Percentiles rank a stretch among this genome's conserved stretches.
phyloP scores from a whole-genome alignment of 495 filamentous ascomycete genomes.

The Daldinia caldariorum region DNA sequence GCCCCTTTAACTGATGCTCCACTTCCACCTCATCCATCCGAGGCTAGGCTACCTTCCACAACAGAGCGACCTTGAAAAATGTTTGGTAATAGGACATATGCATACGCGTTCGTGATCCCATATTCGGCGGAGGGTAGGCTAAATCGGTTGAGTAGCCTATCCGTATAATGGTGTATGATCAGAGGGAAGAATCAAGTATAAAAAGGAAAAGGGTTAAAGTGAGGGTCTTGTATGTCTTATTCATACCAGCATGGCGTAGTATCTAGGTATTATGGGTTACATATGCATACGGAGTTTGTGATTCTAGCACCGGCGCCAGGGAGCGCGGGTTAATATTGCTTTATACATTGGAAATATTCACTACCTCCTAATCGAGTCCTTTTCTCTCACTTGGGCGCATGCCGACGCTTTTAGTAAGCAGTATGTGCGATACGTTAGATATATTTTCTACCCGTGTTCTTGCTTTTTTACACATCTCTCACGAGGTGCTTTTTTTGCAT shows the following conservation, averaged over 20 bases:
- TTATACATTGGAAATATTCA: conserved; percentile 12
- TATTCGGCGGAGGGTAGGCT: not conserved
- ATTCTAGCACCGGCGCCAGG: conserved; percentile 25
- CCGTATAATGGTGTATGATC: conserved; percentile 16
- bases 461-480: too few species aligned
- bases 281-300: conserved; percentile 19
- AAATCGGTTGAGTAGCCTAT: not conserved
- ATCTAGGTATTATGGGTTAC: conserved; percentile 17
- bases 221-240: conserved; percentile 10
- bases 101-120: not conserved
- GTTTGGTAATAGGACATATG: conserved; percentile 23
- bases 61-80: conserved; percentile 28
- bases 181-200: not conserved
- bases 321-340: conserved; percentile 16
- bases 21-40: conserved; percentile 59
- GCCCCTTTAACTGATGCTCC: conserved; percentile 55
- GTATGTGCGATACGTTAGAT: not conserved
- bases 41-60: conserved; percentile 44
- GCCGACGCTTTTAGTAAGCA: not conserved
- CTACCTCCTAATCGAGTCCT: conserved; percentile 18
- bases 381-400: not conserved
- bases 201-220: conserved; percentile 5
- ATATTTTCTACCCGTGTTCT: too few species aligned
- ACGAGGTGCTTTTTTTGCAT: too few species aligned
- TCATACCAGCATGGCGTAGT: conserved; percentile 10